Evolutionary conservation across 1,284 basidiomycete genomes (phyloP).

Genomic region (Ceratobasidium sp.): DNA sequence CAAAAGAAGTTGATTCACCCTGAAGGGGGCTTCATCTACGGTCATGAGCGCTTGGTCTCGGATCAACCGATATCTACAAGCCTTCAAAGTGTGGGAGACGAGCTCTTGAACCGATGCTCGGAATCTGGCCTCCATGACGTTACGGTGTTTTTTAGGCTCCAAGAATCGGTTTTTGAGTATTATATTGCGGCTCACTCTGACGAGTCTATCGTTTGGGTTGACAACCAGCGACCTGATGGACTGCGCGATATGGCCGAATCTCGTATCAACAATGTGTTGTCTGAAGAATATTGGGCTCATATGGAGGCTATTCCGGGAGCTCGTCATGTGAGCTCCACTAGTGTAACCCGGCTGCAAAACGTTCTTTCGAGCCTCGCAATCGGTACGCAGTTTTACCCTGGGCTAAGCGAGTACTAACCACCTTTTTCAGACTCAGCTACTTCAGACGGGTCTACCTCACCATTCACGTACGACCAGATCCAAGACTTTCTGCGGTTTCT

Average conservation of each 20-base stretch:
- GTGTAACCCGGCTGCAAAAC: neutral
- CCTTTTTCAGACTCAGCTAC: too few relatives aligned
- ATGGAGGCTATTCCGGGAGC: slow-evolving; percentile 5
- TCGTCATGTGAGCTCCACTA: neutral
- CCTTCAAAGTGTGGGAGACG: neutral
- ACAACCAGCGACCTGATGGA: neutral
- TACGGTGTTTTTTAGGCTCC: neutral
- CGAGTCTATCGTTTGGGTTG: slow-evolving; percentile 1
- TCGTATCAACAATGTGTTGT: neutral
- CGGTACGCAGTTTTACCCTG: neutral
- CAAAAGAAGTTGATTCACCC: slow-evolving; percentile 4
- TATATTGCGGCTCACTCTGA: neutral
- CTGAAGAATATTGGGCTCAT: slow-evolving; percentile 18
- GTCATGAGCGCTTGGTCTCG: neutral
- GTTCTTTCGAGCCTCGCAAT: neutral
- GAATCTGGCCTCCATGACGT: neutral
- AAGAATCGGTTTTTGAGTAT: neutral
- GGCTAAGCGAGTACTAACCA: neutral
- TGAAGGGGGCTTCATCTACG: neutral
- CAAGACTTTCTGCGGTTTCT: too few relatives aligned
- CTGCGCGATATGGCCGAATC: neutral
- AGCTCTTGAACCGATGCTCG: neutral
- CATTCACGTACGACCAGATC: too few relatives aligned
- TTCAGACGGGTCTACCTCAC: too few relatives aligned
- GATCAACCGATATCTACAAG: neutral